phyloP scores from a whole-genome alignment of 768 basidiomycete species.

The Lentinula raphanica region DNA sequence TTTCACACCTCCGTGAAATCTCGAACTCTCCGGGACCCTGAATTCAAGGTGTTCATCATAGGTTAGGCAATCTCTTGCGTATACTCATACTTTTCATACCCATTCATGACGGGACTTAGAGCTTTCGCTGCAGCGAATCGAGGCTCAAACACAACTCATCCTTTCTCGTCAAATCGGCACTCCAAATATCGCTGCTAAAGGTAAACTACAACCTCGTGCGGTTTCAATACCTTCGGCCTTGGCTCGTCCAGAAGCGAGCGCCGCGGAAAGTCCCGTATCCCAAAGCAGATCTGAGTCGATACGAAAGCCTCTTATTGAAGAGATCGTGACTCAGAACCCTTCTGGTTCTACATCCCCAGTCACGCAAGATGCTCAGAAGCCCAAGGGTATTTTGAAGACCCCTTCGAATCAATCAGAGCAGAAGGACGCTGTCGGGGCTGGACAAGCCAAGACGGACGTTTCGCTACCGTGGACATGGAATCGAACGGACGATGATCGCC shows the following conservation, averaged over 20 bases:
- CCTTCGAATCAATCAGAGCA: neutral
- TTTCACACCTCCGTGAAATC: slow-evolving; percentile 56
- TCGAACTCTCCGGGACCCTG: slow-evolving; percentile 51
- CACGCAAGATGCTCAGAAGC: slow-evolving; percentile 13
- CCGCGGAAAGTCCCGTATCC: neutral
- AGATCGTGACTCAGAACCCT: slow-evolving; percentile 20
- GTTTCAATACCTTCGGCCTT: slow-evolving; percentile 49
- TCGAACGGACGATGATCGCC: slow-evolving; percentile 29
- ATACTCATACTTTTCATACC: neutral
- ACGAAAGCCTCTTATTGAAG: slow-evolving; percentile 45
- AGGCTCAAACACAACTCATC: slow-evolving; percentile 50
- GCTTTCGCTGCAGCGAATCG: slow-evolving; percentile 62
- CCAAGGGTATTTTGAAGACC: slow-evolving; percentile 42
- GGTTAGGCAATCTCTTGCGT: slow-evolving; percentile 39
- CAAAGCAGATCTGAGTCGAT: slow-evolving; percentile 12
- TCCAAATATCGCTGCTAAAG: slow-evolving; percentile 76
- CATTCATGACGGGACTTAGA: slow-evolving; percentile 33
- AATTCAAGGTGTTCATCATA: slow-evolving; percentile 65
- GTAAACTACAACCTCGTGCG: slow-evolving; percentile 54
- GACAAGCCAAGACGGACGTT: slow-evolving; percentile 6
- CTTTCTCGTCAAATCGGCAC: slow-evolving; percentile 67
- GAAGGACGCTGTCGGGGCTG: neutral
- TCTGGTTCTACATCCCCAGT: neutral
- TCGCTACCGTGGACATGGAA: slow-evolving; percentile 52
- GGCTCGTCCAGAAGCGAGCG: slow-evolving; percentile 15